Conservation (phyloP, 139 green algal genomes). For the Nannochloris sp. region DNA sequence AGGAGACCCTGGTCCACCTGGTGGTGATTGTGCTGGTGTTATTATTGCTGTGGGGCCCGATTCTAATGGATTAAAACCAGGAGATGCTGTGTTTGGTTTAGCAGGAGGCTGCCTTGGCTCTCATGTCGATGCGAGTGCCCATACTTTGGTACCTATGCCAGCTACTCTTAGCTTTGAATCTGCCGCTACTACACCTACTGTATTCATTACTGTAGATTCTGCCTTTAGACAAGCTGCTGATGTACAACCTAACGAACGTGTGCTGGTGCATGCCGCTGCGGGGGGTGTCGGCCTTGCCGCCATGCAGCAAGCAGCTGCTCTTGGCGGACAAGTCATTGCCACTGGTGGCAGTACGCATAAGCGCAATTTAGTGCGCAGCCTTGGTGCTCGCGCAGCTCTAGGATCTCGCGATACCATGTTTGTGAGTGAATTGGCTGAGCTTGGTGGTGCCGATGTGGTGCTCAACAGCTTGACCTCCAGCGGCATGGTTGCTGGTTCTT, state of each 20-base stretch:
- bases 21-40: slow-evolving; percentile 51
- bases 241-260: slow-evolving; percentile 23
- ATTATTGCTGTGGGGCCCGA: slow-evolving; percentile 23
- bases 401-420: slow-evolving; percentile 59
- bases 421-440: slow-evolving; percentile 35
- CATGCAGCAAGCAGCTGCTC: slow-evolving; percentile 38
- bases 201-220: slow-evolving; percentile 71
- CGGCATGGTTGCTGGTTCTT: slow-evolving; percentile 66
- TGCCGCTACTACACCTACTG: slow-evolving; percentile 66
- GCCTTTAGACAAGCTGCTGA: slow-evolving; percentile 43
- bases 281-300: slow-evolving; percentile 75
- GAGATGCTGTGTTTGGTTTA: slow-evolving; percentile 67
- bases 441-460: slow-evolving; percentile 14
- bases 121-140: slow-evolving; percentile 44
- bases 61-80: not conserved
- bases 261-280: slow-evolving; percentile 70
- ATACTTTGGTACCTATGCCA: slow-evolving; percentile 59
- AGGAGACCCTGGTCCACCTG: slow-evolving; percentile 34
- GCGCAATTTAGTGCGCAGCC: slow-evolving; percentile 49
- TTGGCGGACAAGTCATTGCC: slow-evolving; percentile 35
- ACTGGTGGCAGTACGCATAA: slow-evolving; percentile 66
- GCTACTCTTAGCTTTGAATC: slow-evolving; percentile 52
- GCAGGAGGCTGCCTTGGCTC: slow-evolving; percentile 63
- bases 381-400: slow-evolving; percentile 33
- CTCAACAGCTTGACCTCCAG: slow-evolving; percentile 76